Base-by-base conservation (phyloP, 2,329 filamentous ascomycete species). In the Aspergillus sergii region DNA sequence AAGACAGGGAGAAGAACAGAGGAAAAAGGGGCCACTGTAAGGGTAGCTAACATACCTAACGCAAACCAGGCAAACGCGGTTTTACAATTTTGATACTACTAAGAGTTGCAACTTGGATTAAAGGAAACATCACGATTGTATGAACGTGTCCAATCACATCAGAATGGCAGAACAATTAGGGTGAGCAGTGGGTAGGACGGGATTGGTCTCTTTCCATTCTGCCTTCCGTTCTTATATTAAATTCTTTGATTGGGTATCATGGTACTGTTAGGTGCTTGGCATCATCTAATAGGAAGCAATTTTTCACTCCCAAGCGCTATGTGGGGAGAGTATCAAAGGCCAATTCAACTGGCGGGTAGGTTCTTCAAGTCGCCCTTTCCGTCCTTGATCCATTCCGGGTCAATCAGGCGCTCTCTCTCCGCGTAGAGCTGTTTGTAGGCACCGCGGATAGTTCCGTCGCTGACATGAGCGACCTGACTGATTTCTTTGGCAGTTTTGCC, bases 371-470 rank as follows among this genome's bases (percentile, higher is more conserved):
- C 89, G 43, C 89, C 91, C 72, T 86, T 85, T 62, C 91, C 91
- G 63, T 89, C 88, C 60, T 86, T 84, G 59, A 94, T 84, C 88
- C 92, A 94, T 64, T 91, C 88, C 58, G 88, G 83, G 69, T 91
- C 88, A 71, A 97, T 87, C 63, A 99, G 81, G 65, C 87, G 84
- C 60, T 94, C 89, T 57, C 89, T 87, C 56, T 90, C 89, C 21
- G 85, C 84, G 75, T 94, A 94, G 56, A 99, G 84, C 73, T 91
- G 89, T 75, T 95, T 95, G 83, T 98, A 99, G 0, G 94, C 94
- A 30, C 92, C 96, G 73, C 96, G 94, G 72, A 99, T 97, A 0
- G 95, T 99, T 60, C 95, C 94, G 74, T 99, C 96, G 76, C 93
- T 97, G 32, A 99, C 95, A 68, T 93, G 92, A 1, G 92, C 93